Evolutionary conservation across 768 basidiomycete species (phyloP), one percentile per base, ranked within the genome.

Genomic region (Vararia minispora): DNA sequence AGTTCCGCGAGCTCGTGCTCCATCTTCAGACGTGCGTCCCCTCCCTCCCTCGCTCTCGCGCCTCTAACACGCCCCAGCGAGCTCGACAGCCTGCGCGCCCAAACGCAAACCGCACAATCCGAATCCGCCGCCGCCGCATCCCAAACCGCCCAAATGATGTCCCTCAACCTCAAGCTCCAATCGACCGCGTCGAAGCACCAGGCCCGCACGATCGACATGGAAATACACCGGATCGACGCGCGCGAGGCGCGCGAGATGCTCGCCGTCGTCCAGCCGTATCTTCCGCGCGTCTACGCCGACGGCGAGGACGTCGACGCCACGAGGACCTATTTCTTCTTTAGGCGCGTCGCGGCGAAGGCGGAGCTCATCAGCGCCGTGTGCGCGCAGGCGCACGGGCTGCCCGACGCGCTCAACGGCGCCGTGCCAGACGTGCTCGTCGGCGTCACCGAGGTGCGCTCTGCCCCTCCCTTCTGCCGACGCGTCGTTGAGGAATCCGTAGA

Each of bases 101-200:
- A 91, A 54, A 89, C 89, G 3, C 83, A 87, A 52, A 81, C 78
- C 0, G 86, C 84, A 1, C 84, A 88, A 49, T 69, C 72, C 20
- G 86, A 91, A 54, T 85, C 85, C 3, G 81, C 83, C 1, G 75
- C 77, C 0, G 84, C 88, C 12, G 80, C 76, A 11, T 85, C 81
- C 1, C 91, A 97, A 52, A 83, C 87, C 0, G 92, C 92, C 3
- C 84, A 86, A 2, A 81, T 97, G 68, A 79, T 98, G 71, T 89
- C 90, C 32, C 66, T 95, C 37, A 98, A 97, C 57, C 71, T 95
- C 57, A 95, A 88, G 56, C 70, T 99, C 5, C 94, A 98, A 57
- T 86, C 86, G 0, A 74, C 89, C 2, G 90, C 84, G 0, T 70
- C 81, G 22, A 95, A 94, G 70, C 85, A 86, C 46, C 92, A 94